Evolutionary conservation across 1,284 basidiomycete genomes (phyloP).

Genomic region (Naganishia albida): DNA sequence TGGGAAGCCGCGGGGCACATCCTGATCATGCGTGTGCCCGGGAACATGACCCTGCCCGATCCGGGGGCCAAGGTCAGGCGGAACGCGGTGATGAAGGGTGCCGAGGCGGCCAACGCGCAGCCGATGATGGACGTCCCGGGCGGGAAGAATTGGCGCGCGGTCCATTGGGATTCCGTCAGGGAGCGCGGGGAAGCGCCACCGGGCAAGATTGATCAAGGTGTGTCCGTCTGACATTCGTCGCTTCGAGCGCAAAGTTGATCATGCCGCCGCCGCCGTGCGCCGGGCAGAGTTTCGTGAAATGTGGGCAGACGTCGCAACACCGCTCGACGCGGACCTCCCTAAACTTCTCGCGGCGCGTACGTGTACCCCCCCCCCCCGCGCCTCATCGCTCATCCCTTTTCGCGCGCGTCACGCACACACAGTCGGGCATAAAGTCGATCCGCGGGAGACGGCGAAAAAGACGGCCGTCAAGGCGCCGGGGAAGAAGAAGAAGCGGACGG

Average conservation of each 20-base stretch:
- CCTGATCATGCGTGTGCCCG: constrained; percentile 48
- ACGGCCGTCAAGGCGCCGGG: constrained; percentile 33
- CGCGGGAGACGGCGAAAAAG: constrained; percentile 31
- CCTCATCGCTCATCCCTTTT: constrained; percentile 32
- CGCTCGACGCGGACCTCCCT: constrained; percentile 49
- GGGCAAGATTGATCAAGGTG: constrained; percentile 49
- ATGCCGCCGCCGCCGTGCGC: no score
- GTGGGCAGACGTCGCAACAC: constrained; percentile 51
- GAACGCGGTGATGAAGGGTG: constrained; percentile 41
- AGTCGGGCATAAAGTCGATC: constrained; percentile 35
- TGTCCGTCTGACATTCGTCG: constrained; percentile 31
- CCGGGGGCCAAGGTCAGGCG: constrained; percentile 47
- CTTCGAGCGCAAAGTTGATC: no score
- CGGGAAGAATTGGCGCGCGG: constrained; percentile 43
- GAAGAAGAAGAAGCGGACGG: constrained; percentile 48
- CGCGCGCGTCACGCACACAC: constrained; percentile 37
- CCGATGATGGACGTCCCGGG: constrained; percentile 41
- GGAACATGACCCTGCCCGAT: constrained; percentile 44
- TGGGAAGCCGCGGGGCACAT: constrained; percentile 42
- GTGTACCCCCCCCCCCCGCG: constrained; percentile 18
- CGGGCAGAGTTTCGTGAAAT: constrained; percentile 45
- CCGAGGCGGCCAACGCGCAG: constrained; percentile 41
- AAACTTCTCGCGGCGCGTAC: constrained; percentile 47
- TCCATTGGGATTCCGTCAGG: constrained; percentile 51
- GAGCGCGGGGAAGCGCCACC: constrained; percentile 44